Conservation (phyloP, 2,329 filamentous ascomycete genomes). For the Akanthomyces dipterigenus region DNA sequence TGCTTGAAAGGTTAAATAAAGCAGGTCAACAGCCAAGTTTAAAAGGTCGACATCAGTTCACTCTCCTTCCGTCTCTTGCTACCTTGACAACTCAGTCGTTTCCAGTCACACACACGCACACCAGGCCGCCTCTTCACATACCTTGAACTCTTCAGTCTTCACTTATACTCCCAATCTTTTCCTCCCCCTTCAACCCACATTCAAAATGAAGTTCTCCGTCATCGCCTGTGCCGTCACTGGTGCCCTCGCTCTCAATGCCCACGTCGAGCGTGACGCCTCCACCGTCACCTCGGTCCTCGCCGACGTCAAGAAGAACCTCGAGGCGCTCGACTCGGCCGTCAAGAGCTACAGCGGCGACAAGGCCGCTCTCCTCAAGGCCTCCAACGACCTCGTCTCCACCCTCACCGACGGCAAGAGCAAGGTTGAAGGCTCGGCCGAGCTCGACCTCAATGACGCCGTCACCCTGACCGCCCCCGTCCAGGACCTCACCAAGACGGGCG, state of each 20-base stretch:
- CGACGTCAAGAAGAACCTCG: constrained; percentile 2
- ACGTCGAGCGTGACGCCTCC: neutral
- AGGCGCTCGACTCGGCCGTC: constrained; percentile 1
- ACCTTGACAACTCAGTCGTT: neutral
- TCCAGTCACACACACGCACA: too few relatives aligned
- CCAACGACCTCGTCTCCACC: constrained; percentile 1
- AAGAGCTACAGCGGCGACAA: constrained; percentile 7
- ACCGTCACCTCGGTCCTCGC: neutral
- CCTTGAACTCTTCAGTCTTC: neutral
- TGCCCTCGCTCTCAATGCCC: neutral
- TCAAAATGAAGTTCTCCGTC: constrained; percentile 1
- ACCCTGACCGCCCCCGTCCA: constrained; percentile 3
- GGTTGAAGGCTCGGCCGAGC: neutral
- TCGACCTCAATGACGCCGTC: constrained; percentile 6
- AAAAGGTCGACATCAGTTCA: neutral
- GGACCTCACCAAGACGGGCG: constrained; percentile 2
- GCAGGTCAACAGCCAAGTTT: neutral
- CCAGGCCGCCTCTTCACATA: neutral
- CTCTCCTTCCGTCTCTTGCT: neutral
- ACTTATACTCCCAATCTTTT: neutral
- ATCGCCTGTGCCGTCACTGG: neutral
- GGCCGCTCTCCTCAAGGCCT: constrained; percentile 2
- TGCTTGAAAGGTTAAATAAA: neutral
- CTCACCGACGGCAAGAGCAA: constrained; percentile 9
- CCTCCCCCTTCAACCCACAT: neutral